phyloP scores from a whole-genome alignment of 768 basidiomycete genomes.

The Mycena rebaudengoi region DNA sequence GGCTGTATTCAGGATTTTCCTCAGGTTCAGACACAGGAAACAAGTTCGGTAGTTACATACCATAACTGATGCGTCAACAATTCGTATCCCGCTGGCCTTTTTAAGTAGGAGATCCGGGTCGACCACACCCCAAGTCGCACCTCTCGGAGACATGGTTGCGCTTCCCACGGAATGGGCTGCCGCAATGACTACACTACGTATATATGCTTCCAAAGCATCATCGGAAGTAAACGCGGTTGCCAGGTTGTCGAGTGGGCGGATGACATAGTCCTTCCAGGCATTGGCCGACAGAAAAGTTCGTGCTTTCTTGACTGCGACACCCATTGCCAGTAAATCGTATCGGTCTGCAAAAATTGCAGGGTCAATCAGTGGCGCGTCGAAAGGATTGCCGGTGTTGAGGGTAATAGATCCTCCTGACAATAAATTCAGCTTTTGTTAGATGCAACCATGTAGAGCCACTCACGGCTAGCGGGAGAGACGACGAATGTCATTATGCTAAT shows the following conservation, averaged over 20 bases:
- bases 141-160: slow-evolving; percentile 38
- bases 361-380: slow-evolving; percentile 37
- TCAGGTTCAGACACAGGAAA: too few relatives aligned
- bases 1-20: too few relatives aligned
- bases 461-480: slow-evolving; percentile 21
- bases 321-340: slow-evolving; percentile 38
- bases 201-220: slow-evolving; percentile 31
- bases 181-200: slow-evolving; percentile 28
- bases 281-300: slow-evolving; percentile 34
- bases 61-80: slow-evolving; percentile 49
- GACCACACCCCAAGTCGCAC: slow-evolving; percentile 41
- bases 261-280: slow-evolving; percentile 40
- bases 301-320: slow-evolving; percentile 34
- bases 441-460: neutral
- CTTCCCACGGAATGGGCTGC: slow-evolving; percentile 40
- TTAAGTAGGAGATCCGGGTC: slow-evolving; percentile 46
- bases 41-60: too few relatives aligned
- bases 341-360: slow-evolving; percentile 27
- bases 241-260: slow-evolving; percentile 25
- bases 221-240: slow-evolving; percentile 36
- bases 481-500: slow-evolving; percentile 11
- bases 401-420: slow-evolving; percentile 37
- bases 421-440: too few relatives aligned
- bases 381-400: slow-evolving; percentile 38
- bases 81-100: slow-evolving; percentile 40